Evolutionary conservation across 2,329 filamentous ascomycete species (phyloP).

Genomic region (Teratosphaeria viscida): DNA sequence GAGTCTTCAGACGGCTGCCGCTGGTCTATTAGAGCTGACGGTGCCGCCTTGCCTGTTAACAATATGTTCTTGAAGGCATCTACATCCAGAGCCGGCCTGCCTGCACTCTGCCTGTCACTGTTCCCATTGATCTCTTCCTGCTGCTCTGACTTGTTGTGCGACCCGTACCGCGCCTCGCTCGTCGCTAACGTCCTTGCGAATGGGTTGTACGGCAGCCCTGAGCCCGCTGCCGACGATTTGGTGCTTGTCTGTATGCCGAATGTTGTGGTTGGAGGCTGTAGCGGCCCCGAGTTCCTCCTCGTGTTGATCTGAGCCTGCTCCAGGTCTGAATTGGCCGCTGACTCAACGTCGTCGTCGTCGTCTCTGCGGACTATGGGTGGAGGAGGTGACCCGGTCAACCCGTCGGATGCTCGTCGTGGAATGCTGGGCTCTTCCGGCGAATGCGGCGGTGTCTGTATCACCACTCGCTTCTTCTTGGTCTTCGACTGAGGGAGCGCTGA

Average conservation of each 20-base stretch:
- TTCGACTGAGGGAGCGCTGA: conserved; percentile 1
- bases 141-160: conserved; percentile 3
- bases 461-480: conserved; percentile 20
- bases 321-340: conserved; percentile 12
- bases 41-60: conserved; percentile 53
- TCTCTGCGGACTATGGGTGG: conserved; percentile 2
- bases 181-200: conserved; percentile 24
- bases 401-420: conserved; percentile 8
- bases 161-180: conserved; percentile 13
- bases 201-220: conserved; percentile 21
- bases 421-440: conserved; percentile 15
- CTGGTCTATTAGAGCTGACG: conserved; percentile 10
- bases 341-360: conserved; percentile 11
- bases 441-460: conserved; percentile 18
- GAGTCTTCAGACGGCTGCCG: conserved; percentile 2
- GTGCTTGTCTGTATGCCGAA: conserved; percentile 2
- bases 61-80: conserved; percentile 66
- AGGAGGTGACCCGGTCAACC: conserved; percentile 7
- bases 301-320: conserved; percentile 14
- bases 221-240: conserved; percentile 4
- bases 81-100: conserved; percentile 50
- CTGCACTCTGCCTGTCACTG: conserved; percentile 4
- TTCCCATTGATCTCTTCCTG: conserved; percentile 1
- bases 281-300: conserved; percentile 11
- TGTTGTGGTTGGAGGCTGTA: conserved; percentile 4